Conservation (phyloP, 169 alveolate species). For the Hepatocystis sp. region DNA sequence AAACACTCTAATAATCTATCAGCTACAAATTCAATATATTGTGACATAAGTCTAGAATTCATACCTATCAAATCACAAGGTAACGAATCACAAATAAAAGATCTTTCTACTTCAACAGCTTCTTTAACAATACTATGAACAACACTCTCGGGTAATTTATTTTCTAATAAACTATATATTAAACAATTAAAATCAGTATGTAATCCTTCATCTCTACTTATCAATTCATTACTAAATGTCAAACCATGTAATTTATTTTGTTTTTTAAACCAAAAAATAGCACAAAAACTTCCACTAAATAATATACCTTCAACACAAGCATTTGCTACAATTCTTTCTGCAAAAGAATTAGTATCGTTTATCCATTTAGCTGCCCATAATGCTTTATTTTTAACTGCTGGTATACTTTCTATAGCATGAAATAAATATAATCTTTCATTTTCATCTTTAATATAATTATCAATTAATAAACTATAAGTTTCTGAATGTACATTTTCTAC, state of each 20-base stretch:
- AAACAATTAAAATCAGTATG: constrained; percentile 99
- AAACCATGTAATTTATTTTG: constrained; percentile 98
- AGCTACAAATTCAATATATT: constrained; percentile 98
- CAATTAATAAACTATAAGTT: constrained; percentile 94
- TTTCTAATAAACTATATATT: constrained; percentile 92
- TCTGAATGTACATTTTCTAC: constrained; percentile 99
- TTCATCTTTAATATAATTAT: constrained; percentile 93
- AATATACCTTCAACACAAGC: constrained; percentile 98
- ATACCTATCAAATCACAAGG: constrained; percentile 98
- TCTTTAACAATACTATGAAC: constrained; percentile 95
- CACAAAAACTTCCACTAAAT: constrained; percentile 98
- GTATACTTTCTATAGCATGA: constrained; percentile 95
- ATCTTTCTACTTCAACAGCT: constrained; percentile 98
- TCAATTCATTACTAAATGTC: constrained; percentile 97
- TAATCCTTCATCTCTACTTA: constrained; percentile 99
- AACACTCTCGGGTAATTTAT: constrained; percentile 92
- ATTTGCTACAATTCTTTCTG: constrained; percentile 96
- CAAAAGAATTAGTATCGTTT: constrained; percentile 92
- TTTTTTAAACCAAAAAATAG: constrained; percentile 99
- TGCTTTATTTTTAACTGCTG: constrained; percentile 96
- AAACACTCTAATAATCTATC: constrained; percentile 96
- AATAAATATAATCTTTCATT: constrained; percentile 94
- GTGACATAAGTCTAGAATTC: constrained; percentile 96
- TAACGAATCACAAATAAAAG: constrained; percentile 96
- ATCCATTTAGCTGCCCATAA: constrained; percentile 99